Evolutionary conservation across 768 basidiomycete species (phyloP).

Genomic region (Kwoniella bestiolae): DNA sequence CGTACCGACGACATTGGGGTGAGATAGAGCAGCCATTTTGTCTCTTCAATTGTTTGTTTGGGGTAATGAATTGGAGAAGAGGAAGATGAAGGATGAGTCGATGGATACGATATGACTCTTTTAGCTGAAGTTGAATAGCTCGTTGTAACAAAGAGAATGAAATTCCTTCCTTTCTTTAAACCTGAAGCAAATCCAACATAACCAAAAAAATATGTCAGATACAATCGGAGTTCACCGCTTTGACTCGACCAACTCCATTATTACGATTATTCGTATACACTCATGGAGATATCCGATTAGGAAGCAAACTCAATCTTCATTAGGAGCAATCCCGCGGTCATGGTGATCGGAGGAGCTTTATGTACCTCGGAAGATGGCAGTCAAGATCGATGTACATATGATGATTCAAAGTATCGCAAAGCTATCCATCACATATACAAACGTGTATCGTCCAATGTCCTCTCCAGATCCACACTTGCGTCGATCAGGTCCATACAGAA

Average conservation of each 20-base stretch:
- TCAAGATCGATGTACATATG: too few relatives aligned
- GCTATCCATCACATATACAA: too few relatives aligned
- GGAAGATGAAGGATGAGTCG: neutral
- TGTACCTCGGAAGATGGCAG: too few relatives aligned
- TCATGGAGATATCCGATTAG: neutral
- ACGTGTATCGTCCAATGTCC: too few relatives aligned
- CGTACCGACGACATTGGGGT: slow-evolving; percentile 58
- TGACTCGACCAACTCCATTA: neutral
- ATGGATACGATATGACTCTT: neutral
- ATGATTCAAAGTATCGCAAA: too few relatives aligned
- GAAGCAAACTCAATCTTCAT: neutral
- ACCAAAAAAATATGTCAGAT: neutral
- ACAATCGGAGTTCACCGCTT: neutral
- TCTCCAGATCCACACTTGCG: too few relatives aligned
- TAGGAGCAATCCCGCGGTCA: neutral
- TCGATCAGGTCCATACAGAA: too few relatives aligned
- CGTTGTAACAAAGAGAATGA: neutral
- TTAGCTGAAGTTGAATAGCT: neutral
- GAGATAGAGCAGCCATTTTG: slow-evolving; percentile 50
- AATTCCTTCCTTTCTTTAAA: neutral
- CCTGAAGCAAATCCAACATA: neutral
- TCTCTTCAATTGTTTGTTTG: neutral
- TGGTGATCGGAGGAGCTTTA: too few relatives aligned
- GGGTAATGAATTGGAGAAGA: neutral
- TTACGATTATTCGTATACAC: neutral